A percentile compares a stretch with the other conserved stretches of the same genome.
phyloP scores from a whole-genome alignment of 805 yeast genomes.

The Schwanniomyces vanrijiae region DNA sequence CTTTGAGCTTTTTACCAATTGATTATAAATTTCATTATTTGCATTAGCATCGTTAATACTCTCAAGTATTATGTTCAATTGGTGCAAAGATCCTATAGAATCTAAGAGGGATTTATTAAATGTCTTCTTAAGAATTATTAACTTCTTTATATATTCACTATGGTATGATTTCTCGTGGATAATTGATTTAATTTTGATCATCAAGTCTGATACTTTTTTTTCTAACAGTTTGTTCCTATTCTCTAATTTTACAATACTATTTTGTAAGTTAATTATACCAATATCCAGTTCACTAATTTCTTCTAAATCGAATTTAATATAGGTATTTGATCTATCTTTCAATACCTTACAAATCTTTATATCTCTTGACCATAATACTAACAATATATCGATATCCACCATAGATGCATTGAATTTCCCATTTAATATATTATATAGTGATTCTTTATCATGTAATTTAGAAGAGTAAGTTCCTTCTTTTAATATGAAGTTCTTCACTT shows the following conservation, averaged over 20 bases:
- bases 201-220: conserved; percentile 15
- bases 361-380: conserved; percentile 29
- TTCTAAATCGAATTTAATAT: conserved; percentile 18
- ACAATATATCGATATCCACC: conserved; percentile 26
- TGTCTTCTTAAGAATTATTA: conserved; percentile 14
- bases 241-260: conserved; percentile 15
- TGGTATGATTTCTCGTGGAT: conserved; percentile 6
- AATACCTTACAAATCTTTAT: conserved; percentile 7
- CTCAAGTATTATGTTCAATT: conserved; percentile 22
- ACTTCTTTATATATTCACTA: conserved; percentile 10
- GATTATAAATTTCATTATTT: conserved; percentile 23
- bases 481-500: conserved; percentile 6
- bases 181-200: conserved; percentile 12
- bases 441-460: conserved; percentile 11
- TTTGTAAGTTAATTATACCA: conserved; percentile 27
- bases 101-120: conserved; percentile 16
- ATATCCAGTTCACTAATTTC: conserved; percentile 29
- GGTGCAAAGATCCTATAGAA: conserved; percentile 14
- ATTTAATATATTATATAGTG: conserved; percentile 10
- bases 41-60: conserved; percentile 37
- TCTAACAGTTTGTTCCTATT: conserved; percentile 20
- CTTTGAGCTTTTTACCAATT: conserved; percentile 24
- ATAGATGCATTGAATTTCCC: conserved; percentile 12
- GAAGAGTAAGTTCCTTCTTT: conserved; percentile 15
- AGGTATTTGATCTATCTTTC: conserved; percentile 11